Evolutionary conservation across 2,329 filamentous ascomycete species (phyloP).

Genomic region (Penicillium sp.): DNA sequence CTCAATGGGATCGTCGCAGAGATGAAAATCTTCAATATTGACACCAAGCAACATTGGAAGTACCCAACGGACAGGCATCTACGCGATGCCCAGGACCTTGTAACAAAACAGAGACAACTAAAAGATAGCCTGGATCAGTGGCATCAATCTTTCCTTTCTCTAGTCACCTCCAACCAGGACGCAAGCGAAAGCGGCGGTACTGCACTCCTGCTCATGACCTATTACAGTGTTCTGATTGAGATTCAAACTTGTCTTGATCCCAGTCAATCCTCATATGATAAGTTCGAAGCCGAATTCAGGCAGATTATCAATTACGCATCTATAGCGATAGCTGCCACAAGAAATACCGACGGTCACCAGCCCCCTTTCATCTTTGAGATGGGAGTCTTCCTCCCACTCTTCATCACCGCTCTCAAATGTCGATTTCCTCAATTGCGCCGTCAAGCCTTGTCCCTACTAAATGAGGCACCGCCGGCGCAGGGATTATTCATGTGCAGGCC

Average conservation of each 20-base stretch:
- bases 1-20: slow-evolving; percentile 16
- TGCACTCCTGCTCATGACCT: slow-evolving; percentile 18
- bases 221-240: slow-evolving; percentile 17
- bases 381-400: slow-evolving; percentile 21
- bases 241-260: slow-evolving; percentile 10
- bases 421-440: slow-evolving; percentile 14
- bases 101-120: slow-evolving; percentile 1
- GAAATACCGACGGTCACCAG: slow-evolving; percentile 12
- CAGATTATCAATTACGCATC: slow-evolving; percentile 14
- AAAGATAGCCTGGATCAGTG: slow-evolving; percentile 5
- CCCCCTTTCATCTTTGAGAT: slow-evolving; percentile 20
- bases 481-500: slow-evolving; percentile 18
- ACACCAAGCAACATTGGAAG: slow-evolving; percentile 10
- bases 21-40: slow-evolving; percentile 14
- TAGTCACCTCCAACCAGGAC: neutral
- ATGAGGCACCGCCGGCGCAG: slow-evolving; percentile 16
- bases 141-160: slow-evolving; percentile 3
- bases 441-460: slow-evolving; percentile 10
- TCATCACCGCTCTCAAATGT: slow-evolving; percentile 20
- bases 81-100: neutral
- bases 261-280: slow-evolving; percentile 14
- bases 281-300: slow-evolving; percentile 13
- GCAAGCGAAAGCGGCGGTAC: neutral
- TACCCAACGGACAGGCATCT: neutral
- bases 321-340: slow-evolving; percentile 9